Base-by-base conservation (phyloP, 2,329 filamentous ascomycete species). In the Aspergillus ruber region DNA sequence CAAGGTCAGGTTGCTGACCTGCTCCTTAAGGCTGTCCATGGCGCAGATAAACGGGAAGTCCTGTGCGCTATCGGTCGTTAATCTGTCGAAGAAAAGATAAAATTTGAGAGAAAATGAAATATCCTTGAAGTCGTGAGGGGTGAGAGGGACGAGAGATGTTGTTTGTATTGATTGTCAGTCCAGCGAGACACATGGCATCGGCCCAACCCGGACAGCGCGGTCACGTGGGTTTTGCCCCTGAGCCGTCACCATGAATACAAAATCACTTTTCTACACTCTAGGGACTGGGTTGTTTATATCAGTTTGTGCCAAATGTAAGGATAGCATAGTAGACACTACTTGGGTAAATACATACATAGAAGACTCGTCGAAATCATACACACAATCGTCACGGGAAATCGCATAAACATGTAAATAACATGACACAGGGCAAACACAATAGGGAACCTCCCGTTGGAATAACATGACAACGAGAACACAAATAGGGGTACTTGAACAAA, bases 1-100 rank as follows among this genome's bases (percentile, higher is more conserved):
- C 70, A 96, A 79, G 62, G 87, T 88, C 79, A 96, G 78, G 75
- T 93, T 94, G 75, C 85, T 85, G 71, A 95, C 89, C 72, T 88
- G 84, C 61, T 88, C 88, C 70, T 88, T 91, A 47, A 96, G 71
- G 64, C 79, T 88, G 72, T 96, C 88, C 90, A 95, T 95, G 60
- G 66, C 74, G 59, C 47, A 48, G 20, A 12, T 21, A 23, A 47
- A n/a, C 21, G 43, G 35, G 35, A 15, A 17, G 15, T 9, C 18
- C 9, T 8, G 18, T 2, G 15, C 35, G 35, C 6, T 38, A 8
- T 38, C 35, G 4, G 18, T 38, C 2, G 15, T 18, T 10, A 12
- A 10, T 29, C 3, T 29, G 25, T 29, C 12, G 5, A 29, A 29
- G 10, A 29, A 10, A 17, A 36, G 9, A 36, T 36, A 36, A 6